Evolutionary conservation across 208 protist species (phyloP), one percentile per base, ranked within the genome.

Genomic region (Sergeia podlipaevii): DNA sequence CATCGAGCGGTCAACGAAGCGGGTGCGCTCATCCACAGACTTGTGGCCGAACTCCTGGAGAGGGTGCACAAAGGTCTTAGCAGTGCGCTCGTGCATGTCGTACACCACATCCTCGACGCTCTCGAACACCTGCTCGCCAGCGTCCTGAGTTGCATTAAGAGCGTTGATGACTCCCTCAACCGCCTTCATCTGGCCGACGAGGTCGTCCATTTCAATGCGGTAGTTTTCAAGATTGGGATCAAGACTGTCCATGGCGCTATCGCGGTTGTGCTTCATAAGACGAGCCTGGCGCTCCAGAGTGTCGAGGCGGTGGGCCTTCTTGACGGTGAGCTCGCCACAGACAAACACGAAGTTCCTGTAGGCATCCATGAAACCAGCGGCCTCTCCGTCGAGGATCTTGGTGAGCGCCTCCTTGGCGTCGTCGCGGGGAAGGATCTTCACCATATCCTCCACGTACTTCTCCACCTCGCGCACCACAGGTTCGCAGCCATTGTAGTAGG

Each of bases 231-330:
- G 66, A 53, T 93, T 89, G 21, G 85, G 85, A 46, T 93, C 85
- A 34, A 93, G 77, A 55, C 85, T 93, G 36, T 93, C 85, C 80
- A 93, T 87, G 2, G 85, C 64, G 20, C 71, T 89, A 67, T 89
- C 76, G 45, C 76, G 73, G 65, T 88, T 87, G 72, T 89, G 79
- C 60, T 84, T 61, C 1, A 79, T 63, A 41, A 89, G 77, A 24
- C 85, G 80, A 6, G 73, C 74, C 69, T 93, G 85, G 32, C 85
- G 85, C 75, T 89, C 78, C 43, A 93, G 70, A 7, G 78, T 89
- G 69, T 93, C 85, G 26, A 88, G 78, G 28, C 85, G 85, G 59
- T 89, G 85, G 38, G 76, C 80, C 72, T 89, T 89, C 70, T 89
- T 89, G 46, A 88, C 77, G n/a, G 81, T 85, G 26, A 93, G 66